Conservation (phyloP, 345 rosid species). For the Aurinia saxatilis region DNA sequence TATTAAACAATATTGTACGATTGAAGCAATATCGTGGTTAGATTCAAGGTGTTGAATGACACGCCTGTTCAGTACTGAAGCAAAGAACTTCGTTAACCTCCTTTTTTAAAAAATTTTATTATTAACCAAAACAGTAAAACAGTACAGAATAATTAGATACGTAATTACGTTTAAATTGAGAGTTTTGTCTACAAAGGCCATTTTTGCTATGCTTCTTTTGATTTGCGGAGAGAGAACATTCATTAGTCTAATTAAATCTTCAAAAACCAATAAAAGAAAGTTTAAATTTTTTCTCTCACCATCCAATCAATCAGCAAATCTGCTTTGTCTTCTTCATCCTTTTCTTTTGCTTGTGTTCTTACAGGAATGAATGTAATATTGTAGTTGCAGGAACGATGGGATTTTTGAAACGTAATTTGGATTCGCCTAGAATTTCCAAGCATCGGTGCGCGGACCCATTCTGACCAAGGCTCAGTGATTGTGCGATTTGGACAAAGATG, state of each 20-base stretch:
- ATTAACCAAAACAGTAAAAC: conserved; percentile 7
- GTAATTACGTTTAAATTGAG: no score
- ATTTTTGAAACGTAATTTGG: background rate
- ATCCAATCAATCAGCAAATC: conserved; percentile 13
- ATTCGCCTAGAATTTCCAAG: background rate
- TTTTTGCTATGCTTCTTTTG: conserved; percentile 21
- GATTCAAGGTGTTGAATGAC: conserved; percentile 28
- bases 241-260: background rate
- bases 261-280: background rate
- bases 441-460: background rate
- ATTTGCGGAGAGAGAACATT: conserved; percentile 4
- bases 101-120: background rate
- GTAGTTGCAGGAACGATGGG: background rate
- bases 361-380: no score
- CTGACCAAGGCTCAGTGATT: background rate
- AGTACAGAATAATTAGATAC: background rate
- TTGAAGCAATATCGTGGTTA: conserved; percentile 24
- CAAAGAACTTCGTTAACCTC: conserved; percentile 6
- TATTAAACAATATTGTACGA: no score
- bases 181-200: conserved; percentile 21
- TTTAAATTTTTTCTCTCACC: background rate
- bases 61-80: conserved; percentile 13
- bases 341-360: no score
- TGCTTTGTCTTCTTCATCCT: background rate
- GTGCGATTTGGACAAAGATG: conserved; percentile 13